Base-by-base conservation (phyloP, 164 flowering plant species). In the Warburgia ugandensis region DNA sequence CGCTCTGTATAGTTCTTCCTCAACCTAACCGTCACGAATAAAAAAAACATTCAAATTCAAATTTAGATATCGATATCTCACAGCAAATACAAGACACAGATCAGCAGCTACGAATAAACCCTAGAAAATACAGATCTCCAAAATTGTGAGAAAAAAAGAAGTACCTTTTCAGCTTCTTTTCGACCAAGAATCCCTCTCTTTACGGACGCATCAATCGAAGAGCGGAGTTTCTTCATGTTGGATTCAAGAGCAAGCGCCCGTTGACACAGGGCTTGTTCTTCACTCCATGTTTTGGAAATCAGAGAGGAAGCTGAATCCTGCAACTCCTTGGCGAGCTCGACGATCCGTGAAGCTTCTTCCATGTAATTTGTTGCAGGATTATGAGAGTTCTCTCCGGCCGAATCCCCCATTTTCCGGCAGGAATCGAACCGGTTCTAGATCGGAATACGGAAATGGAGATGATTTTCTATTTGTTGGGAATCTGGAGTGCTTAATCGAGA, bases 291-390 rank as follows among this genome's bases (percentile, higher is more conserved):
- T 58, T 58, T 71, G 33, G 84, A 69, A 30, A 80, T 54, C 39
- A 76, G 60, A 0, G 80, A 60, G 1, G 90, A 37, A 32, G 87
- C 86, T 1, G 74, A 52, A 1, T 89, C 97, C 66, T 85, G 86
- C 43, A 89, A 62, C 72, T 81, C 91, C 73, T 75, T 86, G 2
- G 75, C 84, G 44, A 71, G 74, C 56, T 90, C 95, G 29, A 70
- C 56, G 9, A 80, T 54, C n/a, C 78, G 47, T 8, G 56, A 54
- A 0, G 77, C 73, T 48, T 83, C 81, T 38, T 86, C 91, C n/a
- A 45, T 3, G 61, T 7, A 64, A 6, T 19, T 44, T 50, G 33
- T 32, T 52, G 31, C 23, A 30, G 8, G n/a, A n/a, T n/a, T n/a
- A n/a, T n/a, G n/a, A n/a, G 13, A 27, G 43, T 26, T 30, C 16